Evolutionary conservation across 805 yeast genomes (phyloP), one percentile per base, ranked within the genome.

Genomic region (Millerago galiae): DNA sequence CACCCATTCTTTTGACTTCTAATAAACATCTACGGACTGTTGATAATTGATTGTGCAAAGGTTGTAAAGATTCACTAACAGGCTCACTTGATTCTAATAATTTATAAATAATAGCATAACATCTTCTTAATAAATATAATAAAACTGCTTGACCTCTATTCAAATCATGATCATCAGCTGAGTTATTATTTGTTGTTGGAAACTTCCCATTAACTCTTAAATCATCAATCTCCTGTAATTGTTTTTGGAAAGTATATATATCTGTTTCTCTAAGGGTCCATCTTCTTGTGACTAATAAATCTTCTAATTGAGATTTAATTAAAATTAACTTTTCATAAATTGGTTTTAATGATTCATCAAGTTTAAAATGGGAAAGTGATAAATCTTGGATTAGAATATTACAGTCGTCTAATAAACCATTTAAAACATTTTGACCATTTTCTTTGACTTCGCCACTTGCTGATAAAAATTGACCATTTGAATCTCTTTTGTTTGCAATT

Each of bases 211-310:
- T 68, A 8, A 81, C 71, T 54, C 96, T 72, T 48, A 74, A 59
- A 40, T 79, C 83, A 59, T 91, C 96, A 47, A 93, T 80, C 44
- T 70, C 74, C 54, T 78, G 81, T 48, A 93, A 69, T 48, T 72
- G 71, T 55, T 81, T 79, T 63, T 89, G 95, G 60, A 85, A 90
- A 38, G 74, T 72, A 65, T 84, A 93, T 47, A 93, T 71, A 65
- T 93, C 99, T 0, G 99, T 93, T 56, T 90, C 96, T 57, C 99
- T 78, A 66, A 93, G 70, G 2, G 98, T 91, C 99, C 99, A 93
- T 61, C 99, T 77, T 63, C 96, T 81, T 3, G 99, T 93, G 35
- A 93, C 79, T 53, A 91, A 71, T 48, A 93, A 68, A 51, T 86
- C 87, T 53, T 87, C 96, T 47, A 93, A 71, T 15, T 81, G 81